Conservation (phyloP, 1,284 basidiomycete genomes). For the Pascua guehoae region DNA sequence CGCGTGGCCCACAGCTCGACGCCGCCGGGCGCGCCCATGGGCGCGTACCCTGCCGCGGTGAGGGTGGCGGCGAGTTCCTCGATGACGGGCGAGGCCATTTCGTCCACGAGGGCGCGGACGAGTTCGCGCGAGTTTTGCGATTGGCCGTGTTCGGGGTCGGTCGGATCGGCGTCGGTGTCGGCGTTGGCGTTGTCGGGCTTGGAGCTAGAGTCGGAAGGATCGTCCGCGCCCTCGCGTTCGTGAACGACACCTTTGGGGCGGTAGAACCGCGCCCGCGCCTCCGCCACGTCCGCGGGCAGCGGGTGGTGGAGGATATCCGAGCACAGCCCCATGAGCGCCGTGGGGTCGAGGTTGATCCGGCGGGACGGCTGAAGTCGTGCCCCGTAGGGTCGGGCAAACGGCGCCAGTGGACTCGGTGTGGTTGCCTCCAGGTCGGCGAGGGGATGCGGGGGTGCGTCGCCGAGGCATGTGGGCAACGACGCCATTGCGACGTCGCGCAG, state of each 20-base stretch:
- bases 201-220: conserved; percentile 40
- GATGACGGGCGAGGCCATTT: conserved; percentile 64
- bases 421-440: conserved; percentile 60
- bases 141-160: conserved; percentile 21
- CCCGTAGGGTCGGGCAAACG: conserved; percentile 62
- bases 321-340: conserved; percentile 72
- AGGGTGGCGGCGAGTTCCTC: conserved; percentile 58
- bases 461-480: conserved; percentile 53
- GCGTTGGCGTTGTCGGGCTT: conserved; percentile 17
- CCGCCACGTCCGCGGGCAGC: conserved; percentile 57
- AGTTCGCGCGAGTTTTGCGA: conserved; percentile 43
- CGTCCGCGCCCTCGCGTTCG: conserved; percentile 12
- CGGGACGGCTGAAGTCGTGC: conserved; percentile 46
- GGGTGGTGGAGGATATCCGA: conserved; percentile 74
- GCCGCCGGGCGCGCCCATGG: not conserved
- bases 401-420: conserved; percentile 54
- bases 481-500: conserved; percentile 30
- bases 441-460: conserved; percentile 74
- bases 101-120: conserved; percentile 53
- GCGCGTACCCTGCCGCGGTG: not conserved
- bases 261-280: conserved; percentile 60
- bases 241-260: conserved; percentile 37
- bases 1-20: conserved; percentile 73
- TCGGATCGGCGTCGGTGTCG: conserved; percentile 56
- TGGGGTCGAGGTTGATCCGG: conserved; percentile 72